A percentile compares a stretch with the other conserved stretches of the same genome.
Evolutionary conservation across 2,329 filamentous ascomycete genomes (phyloP).

Genomic region (Calonectria pseudoreteaudii): DNA sequence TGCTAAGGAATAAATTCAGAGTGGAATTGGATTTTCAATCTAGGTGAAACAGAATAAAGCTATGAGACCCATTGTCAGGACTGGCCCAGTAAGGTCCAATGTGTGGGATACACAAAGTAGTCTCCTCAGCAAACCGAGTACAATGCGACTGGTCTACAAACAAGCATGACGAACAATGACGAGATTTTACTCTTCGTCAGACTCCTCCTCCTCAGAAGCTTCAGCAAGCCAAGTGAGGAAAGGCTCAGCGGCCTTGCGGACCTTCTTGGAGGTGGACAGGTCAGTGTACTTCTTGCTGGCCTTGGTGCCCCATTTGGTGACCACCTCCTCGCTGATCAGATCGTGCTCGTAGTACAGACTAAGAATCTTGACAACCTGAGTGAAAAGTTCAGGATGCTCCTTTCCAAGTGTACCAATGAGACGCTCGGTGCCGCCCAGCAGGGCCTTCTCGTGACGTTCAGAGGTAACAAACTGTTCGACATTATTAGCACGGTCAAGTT

Average conservation of each 20-base stretch:
- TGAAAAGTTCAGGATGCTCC: slow-evolving; percentile 81
- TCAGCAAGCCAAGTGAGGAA: slow-evolving; percentile 95
- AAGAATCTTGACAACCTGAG: slow-evolving; percentile 85
- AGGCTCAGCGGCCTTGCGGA: slow-evolving; percentile 91
- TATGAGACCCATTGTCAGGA: slow-evolving; percentile 15
- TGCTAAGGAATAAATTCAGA: slow-evolving; percentile 14
- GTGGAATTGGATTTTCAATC: slow-evolving; percentile 34
- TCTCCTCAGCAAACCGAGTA: slow-evolving; percentile 1
- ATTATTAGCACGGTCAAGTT: slow-evolving; percentile 43
- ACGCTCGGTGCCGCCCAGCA: slow-evolving; percentile 94
- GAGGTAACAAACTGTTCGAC: slow-evolving; percentile 78
- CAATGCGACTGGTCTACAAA: slow-evolving; percentile 9
- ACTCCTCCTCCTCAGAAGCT: slow-evolving; percentile 74
- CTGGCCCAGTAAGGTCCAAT: slow-evolving; percentile 16
- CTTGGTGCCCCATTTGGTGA: slow-evolving; percentile 92
- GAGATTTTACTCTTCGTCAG: slow-evolving; percentile 66
- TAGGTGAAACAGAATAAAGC: slow-evolving; percentile 30
- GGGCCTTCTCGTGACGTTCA: slow-evolving; percentile 94
- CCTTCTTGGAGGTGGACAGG: slow-evolving; percentile 88
- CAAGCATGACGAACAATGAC: background rate
- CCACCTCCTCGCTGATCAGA: slow-evolving; percentile 86
- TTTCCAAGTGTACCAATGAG: slow-evolving; percentile 80
- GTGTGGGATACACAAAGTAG: slow-evolving; percentile 2
- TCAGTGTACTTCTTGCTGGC: slow-evolving; percentile 99
- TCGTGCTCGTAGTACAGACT: slow-evolving; percentile 93